These are phyloP conservation scores for Aquanectria penicillioides DNA, from an alignment of 2,329 filamentous ascomycete genomes.

Conservation along the genomic window DNA sequence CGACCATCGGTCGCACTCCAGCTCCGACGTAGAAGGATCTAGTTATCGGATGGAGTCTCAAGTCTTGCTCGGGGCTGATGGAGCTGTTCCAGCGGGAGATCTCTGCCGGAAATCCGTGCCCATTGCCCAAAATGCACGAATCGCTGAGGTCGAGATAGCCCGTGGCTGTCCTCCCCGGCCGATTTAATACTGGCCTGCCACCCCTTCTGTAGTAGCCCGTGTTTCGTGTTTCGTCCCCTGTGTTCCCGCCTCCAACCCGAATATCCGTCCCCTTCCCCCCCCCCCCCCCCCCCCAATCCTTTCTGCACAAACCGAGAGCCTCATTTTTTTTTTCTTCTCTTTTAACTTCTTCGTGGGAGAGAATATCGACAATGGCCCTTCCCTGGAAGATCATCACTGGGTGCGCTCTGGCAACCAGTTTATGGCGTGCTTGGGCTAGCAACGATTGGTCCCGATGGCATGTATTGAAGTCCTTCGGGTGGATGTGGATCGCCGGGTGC, in stretches of 20 bases:
- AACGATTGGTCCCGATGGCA: slow-evolving; percentile 42
- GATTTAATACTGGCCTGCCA: slow-evolving; percentile 6
- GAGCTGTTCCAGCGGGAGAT: no score
- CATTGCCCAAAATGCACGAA: slow-evolving; percentile 29
- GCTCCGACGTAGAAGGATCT: neutral
- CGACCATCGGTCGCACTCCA: slow-evolving; percentile 20
- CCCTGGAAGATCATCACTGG: slow-evolving; percentile 38
- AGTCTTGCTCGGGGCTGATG: slow-evolving; percentile 3
- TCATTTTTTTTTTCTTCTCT: neutral
- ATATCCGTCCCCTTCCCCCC: no score
- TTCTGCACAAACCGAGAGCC: neutral
- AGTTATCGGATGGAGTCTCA: neutral
- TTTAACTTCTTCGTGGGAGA: neutral
- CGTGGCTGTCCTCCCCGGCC: slow-evolving; percentile 23
- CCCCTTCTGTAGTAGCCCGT: slow-evolving; percentile 24
- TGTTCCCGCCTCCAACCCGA: slow-evolving; percentile 1
- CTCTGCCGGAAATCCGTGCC: slow-evolving; percentile 22
- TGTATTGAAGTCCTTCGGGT: slow-evolving; percentile 48
- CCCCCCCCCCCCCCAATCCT: no score
- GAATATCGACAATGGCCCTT: slow-evolving; percentile 31
- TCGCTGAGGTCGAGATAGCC: slow-evolving; percentile 36
- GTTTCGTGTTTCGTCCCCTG: slow-evolving; percentile 15
- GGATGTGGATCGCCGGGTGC: slow-evolving; percentile 49
- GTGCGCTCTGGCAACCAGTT: slow-evolving; percentile 37
- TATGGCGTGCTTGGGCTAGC: slow-evolving; percentile 30